Percentiles rank a stretch among this genome's conserved stretches.
Evolutionary conservation across 2,329 filamentous ascomycete genomes (phyloP).

Genomic region (Cladophialophora bantiana): DNA sequence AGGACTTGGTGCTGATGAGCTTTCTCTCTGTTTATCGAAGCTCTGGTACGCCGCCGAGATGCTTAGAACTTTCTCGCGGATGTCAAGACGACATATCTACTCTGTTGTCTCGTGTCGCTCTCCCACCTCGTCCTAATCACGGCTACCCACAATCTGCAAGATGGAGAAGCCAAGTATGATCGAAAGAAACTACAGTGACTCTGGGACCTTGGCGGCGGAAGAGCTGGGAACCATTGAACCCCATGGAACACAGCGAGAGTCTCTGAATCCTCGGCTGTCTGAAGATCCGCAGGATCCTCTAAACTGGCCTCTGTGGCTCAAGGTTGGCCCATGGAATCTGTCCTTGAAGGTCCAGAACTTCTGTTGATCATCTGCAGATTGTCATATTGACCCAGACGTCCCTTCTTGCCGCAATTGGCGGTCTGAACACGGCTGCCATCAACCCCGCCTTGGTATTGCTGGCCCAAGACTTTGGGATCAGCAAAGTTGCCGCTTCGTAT

Average conservation of each 20-base stretch:
- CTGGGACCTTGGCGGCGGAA: constrained; percentile 13
- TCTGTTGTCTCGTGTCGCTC: neutral
- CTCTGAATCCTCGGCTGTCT: constrained; percentile 26
- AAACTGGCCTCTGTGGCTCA: constrained; percentile 41
- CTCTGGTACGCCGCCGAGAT: constrained; percentile 7
- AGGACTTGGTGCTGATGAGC: constrained; percentile 14
- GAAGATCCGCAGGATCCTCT: constrained; percentile 40
- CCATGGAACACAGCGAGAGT: constrained; percentile 1
- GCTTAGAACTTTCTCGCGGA: neutral
- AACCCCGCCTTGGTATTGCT: constrained; percentile 37
- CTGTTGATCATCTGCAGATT: constrained; percentile 34
- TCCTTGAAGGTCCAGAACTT: constrained; percentile 36
- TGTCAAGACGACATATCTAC: constrained; percentile 10
- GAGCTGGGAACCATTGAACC: constrained; percentile 7
- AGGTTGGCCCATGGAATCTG: constrained; percentile 40
- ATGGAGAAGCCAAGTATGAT: neutral
- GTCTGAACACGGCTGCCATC: constrained; percentile 37
- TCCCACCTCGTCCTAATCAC: neutral
- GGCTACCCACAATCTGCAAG: neutral
- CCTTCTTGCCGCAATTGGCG: constrained; percentile 39
- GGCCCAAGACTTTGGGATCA: constrained; percentile 34
- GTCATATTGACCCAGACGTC: constrained; percentile 40
- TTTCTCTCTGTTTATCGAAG: constrained; percentile 2
- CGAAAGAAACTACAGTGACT: constrained; percentile 3
- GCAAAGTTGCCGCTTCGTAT: constrained; percentile 35